Evolutionary conservation across 139 green algal species (phyloP).

Genomic region (Gonium pectorale): DNA sequence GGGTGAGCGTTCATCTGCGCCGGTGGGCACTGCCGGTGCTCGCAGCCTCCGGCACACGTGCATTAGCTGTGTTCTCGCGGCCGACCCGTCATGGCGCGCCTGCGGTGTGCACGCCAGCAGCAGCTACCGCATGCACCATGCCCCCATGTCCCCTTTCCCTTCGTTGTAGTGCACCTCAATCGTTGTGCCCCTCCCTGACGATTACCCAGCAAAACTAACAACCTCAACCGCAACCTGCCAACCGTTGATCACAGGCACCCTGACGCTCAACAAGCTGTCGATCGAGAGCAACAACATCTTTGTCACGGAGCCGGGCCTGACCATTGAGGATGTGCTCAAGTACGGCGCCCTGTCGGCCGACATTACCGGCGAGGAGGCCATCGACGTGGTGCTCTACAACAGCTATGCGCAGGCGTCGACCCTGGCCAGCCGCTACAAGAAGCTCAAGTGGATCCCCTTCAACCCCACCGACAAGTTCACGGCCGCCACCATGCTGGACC

Average conservation of each 20-base stretch:
- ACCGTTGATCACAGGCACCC: slow-evolving; percentile 68
- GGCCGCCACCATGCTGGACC: slow-evolving; percentile 65
- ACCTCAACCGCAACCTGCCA: not conserved
- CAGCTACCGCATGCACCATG: too few relatives aligned
- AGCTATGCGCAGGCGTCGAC: slow-evolving; percentile 60
- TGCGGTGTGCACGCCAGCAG: too few relatives aligned
- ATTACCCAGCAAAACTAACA: too few relatives aligned
- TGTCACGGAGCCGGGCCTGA: slow-evolving; percentile 29
- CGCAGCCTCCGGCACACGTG: too few relatives aligned
- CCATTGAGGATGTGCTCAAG: slow-evolving; percentile 66
- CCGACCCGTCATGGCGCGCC: too few relatives aligned
- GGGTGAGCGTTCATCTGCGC: too few relatives aligned
- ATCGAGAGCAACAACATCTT: slow-evolving; percentile 46
- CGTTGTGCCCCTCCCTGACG: too few relatives aligned
- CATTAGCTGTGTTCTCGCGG: too few relatives aligned
- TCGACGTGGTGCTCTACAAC: slow-evolving; percentile 85
- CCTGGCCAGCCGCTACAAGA: slow-evolving; percentile 57
- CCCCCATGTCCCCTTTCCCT: too few relatives aligned
- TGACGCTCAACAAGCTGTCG: slow-evolving; percentile 87
- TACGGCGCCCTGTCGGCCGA: slow-evolving; percentile 77
- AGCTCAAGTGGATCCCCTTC: slow-evolving; percentile 86
- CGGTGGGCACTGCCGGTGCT: too few relatives aligned
- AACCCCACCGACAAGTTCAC: slow-evolving; percentile 92
- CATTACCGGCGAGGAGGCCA: slow-evolving; percentile 82
- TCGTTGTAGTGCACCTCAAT: too few relatives aligned